Base-by-base conservation (phyloP, 2,329 filamentous ascomycete species). In the Pseudogymnoascus sp. region DNA sequence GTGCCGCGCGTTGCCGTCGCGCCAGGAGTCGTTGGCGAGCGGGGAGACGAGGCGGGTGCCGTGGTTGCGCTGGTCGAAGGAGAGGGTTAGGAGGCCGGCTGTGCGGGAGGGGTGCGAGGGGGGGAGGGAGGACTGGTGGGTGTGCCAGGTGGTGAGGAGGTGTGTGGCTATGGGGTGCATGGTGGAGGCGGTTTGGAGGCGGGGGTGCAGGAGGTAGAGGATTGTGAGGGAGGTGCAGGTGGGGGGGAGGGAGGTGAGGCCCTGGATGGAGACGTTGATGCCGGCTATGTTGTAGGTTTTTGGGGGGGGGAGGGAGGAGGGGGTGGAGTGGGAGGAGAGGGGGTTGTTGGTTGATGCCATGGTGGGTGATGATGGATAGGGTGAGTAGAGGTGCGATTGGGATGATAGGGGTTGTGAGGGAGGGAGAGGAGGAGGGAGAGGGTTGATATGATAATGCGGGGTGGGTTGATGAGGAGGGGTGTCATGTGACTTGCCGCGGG, bases 211-310 rank as follows among this genome's bases (percentile, higher is more conserved):
- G n/a, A n/a, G n/a, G n/a, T n/a, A n/a, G n/a, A n/a, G n/a, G n/a
- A n/a, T n/a, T n/a, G n/a, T 87, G 36, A 96, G 78, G 3, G 81
- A 78, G 13, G 80, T 76, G 17, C 78, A 75, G 2, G 73, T 64
- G 5, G 0, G 79, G 62, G 1, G 85, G 78, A 96, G 81, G 72
- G 96, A 90, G 31, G 86, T 78, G 1, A 96, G 83, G 17, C 93
- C 93, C 75, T 93, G 93, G 64, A 96, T 81, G 65, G 90, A 89
- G 60, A 89, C 85, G 9, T 89, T 80, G 62, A 97, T 85, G 57
- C 92, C 92, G 47, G 88, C 86, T 74, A 97, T 89, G 65, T 86
- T 36, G 35, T 36, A 36, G 5, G 35, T n/a, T 36, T 36, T 36
- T n/a, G 2, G 73, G 64, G 0, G 79, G 62, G 1, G 85, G 78